Evolutionary conservation across 2,329 filamentous ascomycete genomes (phyloP), one percentile per base, ranked within the genome.

Genomic region (Hymenoscyphus repandus): DNA sequence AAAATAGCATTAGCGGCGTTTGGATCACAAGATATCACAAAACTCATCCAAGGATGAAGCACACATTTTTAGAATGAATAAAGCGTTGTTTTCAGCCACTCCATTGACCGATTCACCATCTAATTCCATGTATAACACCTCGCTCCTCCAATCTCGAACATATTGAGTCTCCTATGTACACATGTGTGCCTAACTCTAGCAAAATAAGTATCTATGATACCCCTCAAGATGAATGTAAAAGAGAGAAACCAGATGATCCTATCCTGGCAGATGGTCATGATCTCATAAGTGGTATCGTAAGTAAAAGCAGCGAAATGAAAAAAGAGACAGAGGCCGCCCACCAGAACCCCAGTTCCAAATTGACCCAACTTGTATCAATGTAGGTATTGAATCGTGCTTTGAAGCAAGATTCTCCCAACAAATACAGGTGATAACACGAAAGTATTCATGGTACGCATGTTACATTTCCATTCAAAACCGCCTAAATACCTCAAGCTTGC

Each of bases 261-360:
- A 53, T 53, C 51, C 55, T 47, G 44, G 49, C 48, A 58, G 51
- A 45, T 37, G 50, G 49, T 55, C 49, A 53, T 55, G 49, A 53
- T 55, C 53, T 56, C 54, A 47, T 58, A 50, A 52, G 39, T 55
- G 56, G 56, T 58, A 58, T 58, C 54, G 49, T 58, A 55, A 38
- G 17, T 18, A n/a, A 27, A 40, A 42, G 46, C 41, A 34, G 27
- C 37, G 52, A 47, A 33, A 41, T 34, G 39, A 43, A 22, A 47
- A 45, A 7, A 37, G 7, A 15, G n/a, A n/a, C n/a, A 42, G 2
- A 40, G 6, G 31, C n/a, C 12, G 27, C 12, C 38, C 13, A n/a
- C 6, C 46, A 13, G 13, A 43, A 30, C 27, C 17, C 34, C 36
- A 34, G 13, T 22, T 7, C 27, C 45, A 9, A 37, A 43, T 38